Conservation (phyloP, 768 basidiomycete species). For the Naganishia antarctica region DNA sequence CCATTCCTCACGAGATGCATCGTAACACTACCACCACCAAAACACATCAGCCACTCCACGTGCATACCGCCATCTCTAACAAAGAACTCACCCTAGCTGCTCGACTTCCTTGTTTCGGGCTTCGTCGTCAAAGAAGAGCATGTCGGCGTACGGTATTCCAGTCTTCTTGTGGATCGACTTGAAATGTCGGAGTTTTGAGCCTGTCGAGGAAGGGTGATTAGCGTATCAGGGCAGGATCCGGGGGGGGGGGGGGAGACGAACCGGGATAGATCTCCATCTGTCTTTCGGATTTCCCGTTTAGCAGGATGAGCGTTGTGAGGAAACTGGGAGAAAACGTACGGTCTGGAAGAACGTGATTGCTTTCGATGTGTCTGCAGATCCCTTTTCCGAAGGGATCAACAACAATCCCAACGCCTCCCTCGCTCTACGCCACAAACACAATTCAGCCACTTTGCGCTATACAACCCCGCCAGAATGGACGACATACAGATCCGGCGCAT, state of each 20-base stretch:
- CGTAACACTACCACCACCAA: slow-evolving; percentile 60
- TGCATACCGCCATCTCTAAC: not conserved
- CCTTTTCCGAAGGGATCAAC: slow-evolving; percentile 41
- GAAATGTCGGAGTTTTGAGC: slow-evolving; percentile 79
- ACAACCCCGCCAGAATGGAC: not conserved
- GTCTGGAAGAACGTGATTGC: slow-evolving; percentile 51
- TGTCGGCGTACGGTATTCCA: slow-evolving; percentile 70
- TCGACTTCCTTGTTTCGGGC: slow-evolving; percentile 62
- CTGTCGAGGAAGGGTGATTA: slow-evolving; percentile 46
- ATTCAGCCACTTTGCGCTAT: slow-evolving; percentile 19
- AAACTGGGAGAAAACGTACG: slow-evolving; percentile 27
- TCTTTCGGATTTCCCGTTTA: not conserved
- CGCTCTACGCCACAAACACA: slow-evolving; percentile 56
- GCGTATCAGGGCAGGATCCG: slow-evolving; percentile 54
- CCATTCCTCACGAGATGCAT: slow-evolving; percentile 69
- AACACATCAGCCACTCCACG: not conserved
- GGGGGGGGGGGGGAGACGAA: slow-evolving; percentile 15
- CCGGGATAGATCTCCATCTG: slow-evolving; percentile 51
- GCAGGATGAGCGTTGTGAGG: not conserved
- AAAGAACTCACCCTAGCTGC: slow-evolving; percentile 49
- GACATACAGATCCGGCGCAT: slow-evolving; percentile 63
- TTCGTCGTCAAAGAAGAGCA: slow-evolving; percentile 75
- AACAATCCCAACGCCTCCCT: slow-evolving; percentile 61
- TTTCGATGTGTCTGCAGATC: slow-evolving; percentile 36
- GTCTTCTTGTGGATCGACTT: slow-evolving; percentile 66